phyloP scores from a whole-genome alignment of 768 basidiomycete species.

The Plicaturopsis crispa region DNA sequence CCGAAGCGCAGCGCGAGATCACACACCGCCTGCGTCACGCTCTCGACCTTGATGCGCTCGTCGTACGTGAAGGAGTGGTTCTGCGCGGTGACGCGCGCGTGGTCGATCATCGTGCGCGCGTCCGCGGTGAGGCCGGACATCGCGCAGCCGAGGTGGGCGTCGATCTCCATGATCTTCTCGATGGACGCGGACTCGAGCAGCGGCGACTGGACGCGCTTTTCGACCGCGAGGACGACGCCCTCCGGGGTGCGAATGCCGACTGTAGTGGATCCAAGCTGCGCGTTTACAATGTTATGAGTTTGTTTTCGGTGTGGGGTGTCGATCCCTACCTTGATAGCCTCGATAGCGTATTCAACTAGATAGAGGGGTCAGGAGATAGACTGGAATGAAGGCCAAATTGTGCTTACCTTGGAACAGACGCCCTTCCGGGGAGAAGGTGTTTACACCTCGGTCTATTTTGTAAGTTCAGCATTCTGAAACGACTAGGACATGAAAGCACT shows the following conservation, averaged over 20 bases:
- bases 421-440: slow-evolving; percentile 98
- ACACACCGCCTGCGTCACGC: slow-evolving; percentile 95
- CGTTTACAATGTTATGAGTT: slow-evolving; percentile 4
- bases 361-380: slow-evolving; percentile 10
- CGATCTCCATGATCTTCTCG: slow-evolving; percentile 99
- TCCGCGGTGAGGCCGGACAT: slow-evolving; percentile 98
- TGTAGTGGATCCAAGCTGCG: slow-evolving; percentile 93
- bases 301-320: background rate
- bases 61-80: slow-evolving; percentile 97
- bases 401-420: slow-evolving; percentile 91
- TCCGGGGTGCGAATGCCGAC: slow-evolving; percentile 88
- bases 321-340: slow-evolving; percentile 83
- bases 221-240: slow-evolving; percentile 91
- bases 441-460: slow-evolving; percentile 83
- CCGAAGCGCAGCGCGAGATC: slow-evolving; percentile 96
- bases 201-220: slow-evolving; percentile 97
- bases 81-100: slow-evolving; percentile 93
- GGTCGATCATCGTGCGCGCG: slow-evolving; percentile 99
- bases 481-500: background rate
- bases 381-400: background rate
- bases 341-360: slow-evolving; percentile 97
- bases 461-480: background rate
- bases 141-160: slow-evolving; percentile 91
- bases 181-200: slow-evolving; percentile 92
- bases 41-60: slow-evolving; percentile 95